phyloP scores from a whole-genome alignment of 495 filamentous ascomycete species.

The Daldinia decipiens region DNA sequence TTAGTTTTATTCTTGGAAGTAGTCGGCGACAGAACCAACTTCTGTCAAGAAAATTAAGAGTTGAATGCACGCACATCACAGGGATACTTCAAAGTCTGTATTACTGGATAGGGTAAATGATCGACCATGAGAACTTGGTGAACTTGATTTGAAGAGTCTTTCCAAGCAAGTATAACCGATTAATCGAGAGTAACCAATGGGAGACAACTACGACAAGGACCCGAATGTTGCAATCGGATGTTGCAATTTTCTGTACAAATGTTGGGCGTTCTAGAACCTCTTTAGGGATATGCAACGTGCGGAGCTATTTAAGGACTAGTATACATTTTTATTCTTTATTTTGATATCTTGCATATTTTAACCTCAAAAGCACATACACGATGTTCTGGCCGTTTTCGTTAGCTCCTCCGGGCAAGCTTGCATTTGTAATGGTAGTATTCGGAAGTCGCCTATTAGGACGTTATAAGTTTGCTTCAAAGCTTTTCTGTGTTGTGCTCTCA shows the following conservation, averaged over 20 bases:
- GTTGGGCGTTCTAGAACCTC: background rate
- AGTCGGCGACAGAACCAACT: slow-evolving; percentile 6
- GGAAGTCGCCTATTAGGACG: too few relatives aligned
- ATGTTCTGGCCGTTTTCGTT: too few relatives aligned
- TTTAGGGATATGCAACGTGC: background rate
- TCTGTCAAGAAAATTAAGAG: slow-evolving; percentile 3
- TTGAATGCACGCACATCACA: slow-evolving; percentile 23
- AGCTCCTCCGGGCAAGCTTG: too few relatives aligned
- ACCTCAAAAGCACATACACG: too few relatives aligned
- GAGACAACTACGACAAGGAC: slow-evolving; percentile 19
- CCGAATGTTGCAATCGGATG: background rate
- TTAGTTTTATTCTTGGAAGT: background rate
- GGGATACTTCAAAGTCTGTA: slow-evolving; percentile 9
- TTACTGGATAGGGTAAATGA: slow-evolving; percentile 21
- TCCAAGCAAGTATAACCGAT: slow-evolving; percentile 14
- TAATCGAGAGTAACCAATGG: slow-evolving; percentile 19
- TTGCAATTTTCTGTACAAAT: slow-evolving; percentile 10
- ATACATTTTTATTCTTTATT: too few relatives aligned
- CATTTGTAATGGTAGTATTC: too few relatives aligned
- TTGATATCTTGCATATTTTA: too few relatives aligned
- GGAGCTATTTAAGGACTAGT: too few relatives aligned
- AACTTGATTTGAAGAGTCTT: slow-evolving; percentile 23
- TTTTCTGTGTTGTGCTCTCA: too few relatives aligned
- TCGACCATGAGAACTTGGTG: slow-evolving; percentile 17
- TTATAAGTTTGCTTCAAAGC: too few relatives aligned